Conservation (phyloP, 164 flowering plant genomes). For the Nelumbo lutea region DNA sequence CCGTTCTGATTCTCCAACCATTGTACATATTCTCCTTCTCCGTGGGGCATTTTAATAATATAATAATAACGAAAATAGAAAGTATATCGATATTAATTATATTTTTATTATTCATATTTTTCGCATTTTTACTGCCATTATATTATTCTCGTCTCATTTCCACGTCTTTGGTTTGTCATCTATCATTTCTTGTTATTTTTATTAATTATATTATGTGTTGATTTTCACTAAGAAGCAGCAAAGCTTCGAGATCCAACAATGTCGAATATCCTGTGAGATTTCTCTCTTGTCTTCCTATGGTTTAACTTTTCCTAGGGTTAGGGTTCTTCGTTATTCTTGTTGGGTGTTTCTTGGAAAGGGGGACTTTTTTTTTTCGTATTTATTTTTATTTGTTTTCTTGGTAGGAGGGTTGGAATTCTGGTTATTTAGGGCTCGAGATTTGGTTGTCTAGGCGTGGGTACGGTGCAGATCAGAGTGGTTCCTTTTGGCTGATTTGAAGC, state of each 20-base stretch:
- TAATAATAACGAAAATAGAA: too few species aligned
- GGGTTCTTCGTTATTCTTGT: constrained; percentile 4
- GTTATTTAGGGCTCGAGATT: background rate
- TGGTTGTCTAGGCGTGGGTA: background rate
- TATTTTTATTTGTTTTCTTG: background rate
- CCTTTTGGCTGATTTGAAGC: too few species aligned
- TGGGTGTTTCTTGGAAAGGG: background rate
- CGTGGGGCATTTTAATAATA: background rate
- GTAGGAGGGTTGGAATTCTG: background rate
- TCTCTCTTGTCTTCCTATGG: background rate
- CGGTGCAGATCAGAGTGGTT: constrained; percentile 5
- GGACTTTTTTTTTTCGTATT: too few species aligned
- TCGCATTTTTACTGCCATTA: too few species aligned
- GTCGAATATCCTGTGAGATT: constrained; percentile 6
- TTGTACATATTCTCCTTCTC: background rate
- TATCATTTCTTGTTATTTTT: background rate
- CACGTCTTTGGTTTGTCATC: background rate
- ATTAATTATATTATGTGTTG: background rate
- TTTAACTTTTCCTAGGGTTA: constrained; percentile 7
- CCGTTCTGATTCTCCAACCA: background rate
- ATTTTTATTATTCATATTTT: too few species aligned
- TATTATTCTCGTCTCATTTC: background rate
- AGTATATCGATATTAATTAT: too few species aligned
- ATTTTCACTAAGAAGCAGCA: background rate
- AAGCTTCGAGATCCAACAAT: constrained; percentile 8